Percentiles rank a stretch among this genome's conserved stretches.
Evolutionary conservation across 192 early-diverging fungal species (phyloP).

Genomic region (Linnemannia elongata): DNA sequence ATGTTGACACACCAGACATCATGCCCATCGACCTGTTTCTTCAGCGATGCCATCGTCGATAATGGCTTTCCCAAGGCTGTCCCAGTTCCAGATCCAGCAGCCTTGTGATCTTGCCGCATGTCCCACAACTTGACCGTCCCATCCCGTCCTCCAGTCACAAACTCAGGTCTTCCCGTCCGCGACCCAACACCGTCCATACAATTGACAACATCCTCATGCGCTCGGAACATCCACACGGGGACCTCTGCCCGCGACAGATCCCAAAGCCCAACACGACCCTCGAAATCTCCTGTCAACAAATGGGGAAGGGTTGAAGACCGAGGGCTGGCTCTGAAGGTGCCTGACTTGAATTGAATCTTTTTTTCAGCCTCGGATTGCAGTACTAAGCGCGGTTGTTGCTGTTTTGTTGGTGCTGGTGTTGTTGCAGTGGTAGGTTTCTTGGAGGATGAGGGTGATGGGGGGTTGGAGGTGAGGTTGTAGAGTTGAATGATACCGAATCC

Average conservation of each 20-base stretch:
- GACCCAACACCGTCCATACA: conserved; percentile 49
- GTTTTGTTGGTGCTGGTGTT: not conserved
- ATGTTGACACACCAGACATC: conserved; percentile 43
- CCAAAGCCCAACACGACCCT: conserved; percentile 37
- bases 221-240: conserved; percentile 20
- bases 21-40: conserved; percentile 9
- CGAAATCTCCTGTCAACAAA: conserved; percentile 43
- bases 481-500: conserved; percentile 45
- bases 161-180: conserved; percentile 26
- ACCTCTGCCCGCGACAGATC: conserved; percentile 34
- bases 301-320: conserved; percentile 26
- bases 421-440: not conserved
- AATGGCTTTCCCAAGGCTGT: conserved; percentile 3
- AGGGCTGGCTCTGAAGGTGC: conserved; percentile 24
- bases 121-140: conserved; percentile 43
- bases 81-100: not conserved
- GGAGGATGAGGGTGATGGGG: not conserved
- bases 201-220: conserved; percentile 42
- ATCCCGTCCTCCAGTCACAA: conserved; percentile 40
- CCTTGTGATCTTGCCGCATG: conserved; percentile 34
- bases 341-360: conserved; percentile 38
- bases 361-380: conserved; percentile 42
- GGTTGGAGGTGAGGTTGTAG: conserved; percentile 8
- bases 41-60: conserved; percentile 16
- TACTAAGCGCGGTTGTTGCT: conserved; percentile 8